Conservation (phyloP, 2,329 filamentous ascomycete species). For the Pleomassaria siparia region DNA sequence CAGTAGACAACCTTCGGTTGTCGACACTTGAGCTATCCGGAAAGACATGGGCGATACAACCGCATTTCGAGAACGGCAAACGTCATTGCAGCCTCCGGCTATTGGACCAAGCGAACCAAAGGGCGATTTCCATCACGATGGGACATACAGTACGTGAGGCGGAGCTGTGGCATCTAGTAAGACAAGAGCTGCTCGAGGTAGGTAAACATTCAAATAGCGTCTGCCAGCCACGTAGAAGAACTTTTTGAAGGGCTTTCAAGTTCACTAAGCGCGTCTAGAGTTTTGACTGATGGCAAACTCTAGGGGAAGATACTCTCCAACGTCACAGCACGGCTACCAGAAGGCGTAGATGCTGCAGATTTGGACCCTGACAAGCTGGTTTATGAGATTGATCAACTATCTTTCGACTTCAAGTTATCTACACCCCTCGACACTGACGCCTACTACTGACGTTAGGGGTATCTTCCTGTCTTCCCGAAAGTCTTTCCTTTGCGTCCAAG, state of each 20-base stretch:
- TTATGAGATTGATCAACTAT: conserved; percentile 11
- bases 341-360: conserved; percentile 6
- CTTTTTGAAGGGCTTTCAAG: no score
- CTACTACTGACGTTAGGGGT: conserved; percentile 1
- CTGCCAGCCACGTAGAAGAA: neutral
- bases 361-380: conserved; percentile 8
- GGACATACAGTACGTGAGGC: conserved; percentile 10
- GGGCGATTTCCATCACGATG: conserved; percentile 4
- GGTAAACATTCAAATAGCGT: neutral
- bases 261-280: no score
- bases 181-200: conserved; percentile 10
- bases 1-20: neutral
- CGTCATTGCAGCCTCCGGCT: conserved; percentile 9
- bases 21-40: neutral
- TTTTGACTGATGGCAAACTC: neutral
- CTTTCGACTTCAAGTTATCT: conserved; percentile 3
- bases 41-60: conserved; percentile 6
- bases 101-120: conserved; percentile 1
- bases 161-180: conserved; percentile 5
- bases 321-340: conserved; percentile 5
- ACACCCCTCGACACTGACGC: neutral
- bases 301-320: conserved; percentile 9
- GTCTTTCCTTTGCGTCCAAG: neutral
- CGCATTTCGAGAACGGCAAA: conserved; percentile 12
- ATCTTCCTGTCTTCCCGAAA: neutral